Evolutionary conservation across 495 filamentous ascomycete genomes (phyloP).

Genomic region (Pyronema domesticum): DNA sequence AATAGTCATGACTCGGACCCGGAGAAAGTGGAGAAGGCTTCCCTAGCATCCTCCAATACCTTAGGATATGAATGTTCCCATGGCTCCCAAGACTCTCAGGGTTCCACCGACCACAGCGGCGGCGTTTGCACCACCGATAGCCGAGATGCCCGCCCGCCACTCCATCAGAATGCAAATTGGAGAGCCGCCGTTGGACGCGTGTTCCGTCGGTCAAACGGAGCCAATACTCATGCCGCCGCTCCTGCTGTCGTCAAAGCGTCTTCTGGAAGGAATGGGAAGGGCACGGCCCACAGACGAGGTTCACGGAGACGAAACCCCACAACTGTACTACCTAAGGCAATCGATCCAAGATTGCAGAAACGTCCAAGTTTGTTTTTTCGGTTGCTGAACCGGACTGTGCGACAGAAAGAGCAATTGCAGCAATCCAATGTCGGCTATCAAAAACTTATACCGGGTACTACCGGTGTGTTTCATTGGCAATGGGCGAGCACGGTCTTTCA

Average conservation of each 20-base stretch:
- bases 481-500: neutral
- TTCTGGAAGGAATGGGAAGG: neutral
- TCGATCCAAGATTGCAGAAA: neutral
- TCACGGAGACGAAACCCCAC: neutral
- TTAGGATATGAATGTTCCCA: no score
- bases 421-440: neutral
- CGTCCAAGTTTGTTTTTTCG: neutral
- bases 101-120: neutral
- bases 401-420: neutral
- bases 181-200: neutral
- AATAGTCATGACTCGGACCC: neutral
- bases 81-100: no score
- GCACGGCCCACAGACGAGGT: neutral
- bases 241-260: neutral
- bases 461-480: neutral
- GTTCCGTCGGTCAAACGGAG: neutral
- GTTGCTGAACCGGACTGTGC: neutral
- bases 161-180: neutral
- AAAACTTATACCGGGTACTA: neutral
- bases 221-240: neutral
- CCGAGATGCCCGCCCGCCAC: neutral
- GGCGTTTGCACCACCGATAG: neutral
- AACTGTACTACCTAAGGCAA: neutral
- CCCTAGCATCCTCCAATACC: neutral
- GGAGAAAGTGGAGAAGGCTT: neutral